phyloP scores from a whole-genome alignment of 768 basidiomycete genomes.

The Lanmaoa rubissima region DNA sequence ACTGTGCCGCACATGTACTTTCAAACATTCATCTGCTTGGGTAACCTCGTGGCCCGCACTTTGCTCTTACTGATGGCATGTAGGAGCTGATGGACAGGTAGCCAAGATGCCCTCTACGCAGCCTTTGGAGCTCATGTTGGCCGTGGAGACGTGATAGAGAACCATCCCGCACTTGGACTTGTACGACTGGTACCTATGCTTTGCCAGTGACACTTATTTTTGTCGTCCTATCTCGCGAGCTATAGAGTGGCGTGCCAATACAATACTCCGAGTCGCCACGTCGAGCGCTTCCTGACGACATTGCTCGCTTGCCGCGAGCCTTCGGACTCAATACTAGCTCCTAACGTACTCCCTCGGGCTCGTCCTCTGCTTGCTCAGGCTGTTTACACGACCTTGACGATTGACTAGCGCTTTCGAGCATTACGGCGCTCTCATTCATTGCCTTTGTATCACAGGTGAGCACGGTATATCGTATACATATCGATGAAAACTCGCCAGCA shows the following conservation, averaged over 20 bases:
- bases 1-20: constrained; percentile 17
- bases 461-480: too few relatives aligned
- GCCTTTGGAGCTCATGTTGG: not conserved
- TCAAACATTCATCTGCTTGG: not conserved
- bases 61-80: not conserved
- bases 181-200: not conserved
- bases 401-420: not conserved
- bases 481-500: not conserved
- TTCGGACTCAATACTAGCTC: not conserved
- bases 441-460: not conserved
- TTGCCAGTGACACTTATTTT: constrained; percentile 1
- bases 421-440: not conserved
- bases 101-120: too few relatives aligned
- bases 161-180: not conserved
- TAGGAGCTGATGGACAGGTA: not conserved
- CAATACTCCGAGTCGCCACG: not conserved
- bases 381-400: not conserved
- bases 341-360: not conserved
- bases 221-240: not conserved
- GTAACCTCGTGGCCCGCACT: not conserved
- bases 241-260: constrained; percentile 5
- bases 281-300: not conserved
- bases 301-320: not conserved
- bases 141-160: not conserved
- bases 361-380: not conserved